A percentile compares a stretch with the other conserved stretches of the same genome.
Conservation (phyloP, 176 grass and related monocot genomes). For the Aegilops longissima region DNA sequence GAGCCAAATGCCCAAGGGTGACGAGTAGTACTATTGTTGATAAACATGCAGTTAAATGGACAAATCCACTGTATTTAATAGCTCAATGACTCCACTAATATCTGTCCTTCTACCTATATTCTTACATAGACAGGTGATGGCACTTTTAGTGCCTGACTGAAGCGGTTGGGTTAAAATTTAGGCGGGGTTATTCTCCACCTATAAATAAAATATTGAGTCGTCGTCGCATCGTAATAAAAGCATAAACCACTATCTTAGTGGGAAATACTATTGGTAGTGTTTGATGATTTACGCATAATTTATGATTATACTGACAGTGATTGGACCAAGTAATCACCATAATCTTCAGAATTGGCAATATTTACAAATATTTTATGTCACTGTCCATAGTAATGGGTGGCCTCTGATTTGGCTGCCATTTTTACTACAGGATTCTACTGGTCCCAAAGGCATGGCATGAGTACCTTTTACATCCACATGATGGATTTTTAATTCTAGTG, state of each 20-base stretch:
- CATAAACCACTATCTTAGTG: conserved; percentile 36
- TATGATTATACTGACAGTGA: conserved; percentile 5
- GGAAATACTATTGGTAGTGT: conserved; percentile 44
- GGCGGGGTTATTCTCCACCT: conserved; percentile 22
- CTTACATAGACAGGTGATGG: conserved; percentile 9
- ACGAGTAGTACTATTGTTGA: neutral
- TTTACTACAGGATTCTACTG: conserved; percentile 14
- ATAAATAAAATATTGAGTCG: conserved; percentile 22
- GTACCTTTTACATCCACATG: neutral
- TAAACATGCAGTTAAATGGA: neutral
- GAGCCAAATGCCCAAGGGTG: neutral
- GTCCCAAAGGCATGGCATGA: neutral
- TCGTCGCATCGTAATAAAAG: neutral
- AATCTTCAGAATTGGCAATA: neutral
- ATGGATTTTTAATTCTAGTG: conserved; percentile 1
- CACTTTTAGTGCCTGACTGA: conserved; percentile 22
- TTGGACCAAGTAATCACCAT: neutral
- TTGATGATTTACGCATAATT: conserved; percentile 36
- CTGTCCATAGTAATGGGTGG: conserved; percentile 31
- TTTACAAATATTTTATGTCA: neutral
- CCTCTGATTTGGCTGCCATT: neutral
- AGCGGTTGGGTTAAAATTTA: conserved; percentile 26
- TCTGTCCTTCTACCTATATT: neutral
- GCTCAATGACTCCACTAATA: neutral
- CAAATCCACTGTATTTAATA: neutral